Evolutionary conservation across 2,329 filamentous ascomycete genomes (phyloP).

Genomic region (Paecilomyces niveus): DNA sequence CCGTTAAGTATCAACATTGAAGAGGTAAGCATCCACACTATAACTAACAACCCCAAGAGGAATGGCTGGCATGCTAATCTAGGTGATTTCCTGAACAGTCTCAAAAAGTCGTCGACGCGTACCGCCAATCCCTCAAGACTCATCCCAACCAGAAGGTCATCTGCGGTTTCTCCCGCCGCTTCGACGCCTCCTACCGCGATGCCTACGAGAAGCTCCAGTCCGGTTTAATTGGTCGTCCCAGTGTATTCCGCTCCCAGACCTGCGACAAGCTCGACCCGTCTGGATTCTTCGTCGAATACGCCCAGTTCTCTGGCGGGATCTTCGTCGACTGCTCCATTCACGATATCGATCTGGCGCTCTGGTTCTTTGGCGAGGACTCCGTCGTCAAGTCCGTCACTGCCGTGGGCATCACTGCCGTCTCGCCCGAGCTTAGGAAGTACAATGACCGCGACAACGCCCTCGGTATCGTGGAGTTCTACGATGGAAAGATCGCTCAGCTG

Average conservation of each 20-base stretch:
- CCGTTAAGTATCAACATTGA: constrained; percentile 45
- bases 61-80: constrained; percentile 5
- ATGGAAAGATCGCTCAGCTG: constrained; percentile 57
- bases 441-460: constrained; percentile 58
- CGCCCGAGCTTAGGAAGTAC: constrained; percentile 51
- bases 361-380: constrained; percentile 54
- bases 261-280: constrained; percentile 60
- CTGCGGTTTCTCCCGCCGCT: constrained; percentile 60
- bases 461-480: constrained; percentile 59
- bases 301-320: constrained; percentile 58
- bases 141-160: constrained; percentile 57
- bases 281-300: constrained; percentile 63
- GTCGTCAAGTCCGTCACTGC: constrained; percentile 51
- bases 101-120: constrained; percentile 46
- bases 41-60: neutral
- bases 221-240: constrained; percentile 53
- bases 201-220: constrained; percentile 46
- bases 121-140: constrained; percentile 37
- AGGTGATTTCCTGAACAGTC: neutral
- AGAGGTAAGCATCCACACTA: constrained; percentile 40
- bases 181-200: constrained; percentile 59
- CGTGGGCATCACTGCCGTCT: constrained; percentile 52
- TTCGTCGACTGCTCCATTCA: constrained; percentile 67
- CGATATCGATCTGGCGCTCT: constrained; percentile 60
- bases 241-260: constrained; percentile 58